Evolutionary conservation across 2,329 filamentous ascomycete species (phyloP), one percentile per base, ranked within the genome.

Genomic region (Tolypocladium nubicola): DNA sequence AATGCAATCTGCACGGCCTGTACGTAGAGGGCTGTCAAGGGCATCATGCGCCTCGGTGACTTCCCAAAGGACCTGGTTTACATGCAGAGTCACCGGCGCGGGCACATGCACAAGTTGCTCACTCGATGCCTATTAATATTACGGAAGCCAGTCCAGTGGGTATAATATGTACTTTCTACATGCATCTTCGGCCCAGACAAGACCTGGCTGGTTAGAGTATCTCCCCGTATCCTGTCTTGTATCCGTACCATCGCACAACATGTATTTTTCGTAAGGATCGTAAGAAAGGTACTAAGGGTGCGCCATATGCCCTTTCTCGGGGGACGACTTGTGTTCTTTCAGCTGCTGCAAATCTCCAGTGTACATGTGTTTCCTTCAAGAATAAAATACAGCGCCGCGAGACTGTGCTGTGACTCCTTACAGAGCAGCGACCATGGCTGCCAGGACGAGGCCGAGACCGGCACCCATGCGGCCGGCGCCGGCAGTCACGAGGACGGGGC

Each of bases 201-300:
- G 64, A 53, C 61, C 58, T 62, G 59, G 59, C 56, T 62, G 57
- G 47, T 50, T 50, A n/a, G 47, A 50, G 11, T 11, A 50, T 50
- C 26, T 50, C 47, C 60, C 62, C 60, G 13, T 57, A 60, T 63
- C 59, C 59, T 49, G 53, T 52, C 56, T 56, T 63, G 59, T 40
- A 40, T 43, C 60, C 58, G 65, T 61, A 62, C 62, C 67, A 64
- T 62, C 63, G 68, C 67, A 66, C 61, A 64, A 65, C 59, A 58
- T 66, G 63, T 43, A 68, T 65, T 69, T 73, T 79, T 49, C 75
- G 73, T 79, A 80, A 81, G 76, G 79, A 82, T 80, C 78, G 79
- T 81, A 76, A 79, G 77, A 80, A 81, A 74, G 69, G 70, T 71
- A 79, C 66, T 61, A 43, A 50, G 58, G 58, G 58, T 60, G 40